Base-by-base conservation (phyloP, 345 rosid genomes). In the Populus simonii region DNA sequence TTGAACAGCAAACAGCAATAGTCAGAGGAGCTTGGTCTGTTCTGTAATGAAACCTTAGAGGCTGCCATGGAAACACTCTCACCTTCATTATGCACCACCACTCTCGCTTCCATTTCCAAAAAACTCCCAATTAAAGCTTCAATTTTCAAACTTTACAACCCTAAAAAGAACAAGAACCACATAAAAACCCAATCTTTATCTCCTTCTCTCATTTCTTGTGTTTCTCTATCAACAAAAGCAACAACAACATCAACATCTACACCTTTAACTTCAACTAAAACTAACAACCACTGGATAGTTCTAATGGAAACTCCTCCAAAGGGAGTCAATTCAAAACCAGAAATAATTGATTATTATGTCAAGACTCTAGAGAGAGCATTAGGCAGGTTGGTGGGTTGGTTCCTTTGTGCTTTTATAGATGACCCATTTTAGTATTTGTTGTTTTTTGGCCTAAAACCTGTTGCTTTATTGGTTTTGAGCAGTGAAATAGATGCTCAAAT, bases 401-500 rank as follows among this genome's bases (percentile, higher is more conserved):
- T 71, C 31, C 16, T n/a, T 31, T 17, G 12, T 18, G 2, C 22
- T 65, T 33, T 1, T 36, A 7, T 8, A n/a, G 62, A 57, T 57
- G 62, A 57, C 4, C 62, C 27, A 8, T 22, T 55, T 59, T 22
- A 49, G 5, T 47, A 3, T 73, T 53, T 73, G 5, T 11, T n/a
- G 36, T 33, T 74, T 49, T 47, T 33, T 57, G 68, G 51, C 66
- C 53, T 51, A 15, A 35, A 18, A 33, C 65, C 29, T 20, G 70
- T 47, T 38, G 22, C 61, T 22, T 74, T 74, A 41, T 74, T 66
- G 25, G 33, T 86, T 35, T 35, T 29, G 63, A 75, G 17, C 79
- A 93, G 95, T 76, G 85, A 89, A 83, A 87, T 81, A 57, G 97
- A 91, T 84, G 97, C 98, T 71, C 92, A 92, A 76, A 85, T 85